Evolutionary conservation across 164 flowering plant genomes (phyloP), one percentile per base, ranked within the genome.

Genomic region (Magnolia changhungtana): DNA sequence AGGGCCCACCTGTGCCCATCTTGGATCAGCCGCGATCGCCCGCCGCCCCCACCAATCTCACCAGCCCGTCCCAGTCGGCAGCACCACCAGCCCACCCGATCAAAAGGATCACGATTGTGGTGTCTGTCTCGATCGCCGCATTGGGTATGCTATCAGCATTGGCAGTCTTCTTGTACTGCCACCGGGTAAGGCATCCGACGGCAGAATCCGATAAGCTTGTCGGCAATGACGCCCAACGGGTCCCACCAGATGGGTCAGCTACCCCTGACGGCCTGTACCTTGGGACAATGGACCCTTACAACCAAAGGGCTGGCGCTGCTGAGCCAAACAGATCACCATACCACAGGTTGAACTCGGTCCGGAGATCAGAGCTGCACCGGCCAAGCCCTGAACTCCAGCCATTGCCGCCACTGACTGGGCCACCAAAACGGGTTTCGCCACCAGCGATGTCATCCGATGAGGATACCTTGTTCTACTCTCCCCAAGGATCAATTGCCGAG

Each of bases 381-480:
- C 98, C 98, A 0, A 94, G 99, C 72, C 99, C 99, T 4, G 99
- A 96, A 45, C 86, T 95, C 82, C 98, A 93, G 75, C 98, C 98
- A 9, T 80, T 95, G 77, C 96, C 98, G 10, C 98, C 96, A 1
- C 72, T 95, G 77, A 76, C 73, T 0, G 86, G 82, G 77, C 86
- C 84, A 1, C 82, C 85, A 10, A 79, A 74, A 45, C 45, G 58
- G 72, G 61, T 76, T 82, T 88, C 23, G 79, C 87, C 86, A 23
- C 75, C 87, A 1, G 78, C 78, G 37, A 76, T 85, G 20, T 90
- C 90, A 1, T 86, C 91, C 3, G 98, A 96, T 51, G 97, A 92
- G 64, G 95, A 87, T 21, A 85, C 65, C 13, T 11, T 91, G 8
- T 92, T 87, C 78, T 90, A 91, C 76, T 89, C 93, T 7, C 96